phyloP scores from a whole-genome alignment of 2,329 filamentous ascomycete species.

The Penicillium brasilianum region DNA sequence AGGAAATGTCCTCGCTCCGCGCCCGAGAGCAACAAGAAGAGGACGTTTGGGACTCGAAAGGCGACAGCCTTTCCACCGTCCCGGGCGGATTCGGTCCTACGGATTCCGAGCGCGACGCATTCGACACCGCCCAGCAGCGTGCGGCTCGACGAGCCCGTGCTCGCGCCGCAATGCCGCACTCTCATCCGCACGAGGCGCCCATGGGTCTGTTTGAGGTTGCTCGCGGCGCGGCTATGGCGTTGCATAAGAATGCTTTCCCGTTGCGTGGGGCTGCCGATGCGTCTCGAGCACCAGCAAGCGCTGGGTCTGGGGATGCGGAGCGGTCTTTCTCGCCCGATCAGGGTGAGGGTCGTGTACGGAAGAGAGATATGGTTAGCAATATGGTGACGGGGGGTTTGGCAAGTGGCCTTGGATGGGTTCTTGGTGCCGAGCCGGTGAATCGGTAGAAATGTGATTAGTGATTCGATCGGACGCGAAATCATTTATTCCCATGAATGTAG shows the following conservation, averaged over 20 bases:
- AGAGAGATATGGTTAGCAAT: conserved; percentile 64
- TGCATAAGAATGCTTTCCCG: conserved; percentile 56
- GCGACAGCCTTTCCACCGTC: conserved; percentile 49
- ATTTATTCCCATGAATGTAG: background rate
- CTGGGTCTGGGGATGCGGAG: conserved; percentile 17
- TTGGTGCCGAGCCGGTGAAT: conserved; percentile 58
- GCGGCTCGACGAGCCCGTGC: conserved; percentile 39
- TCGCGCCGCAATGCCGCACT: conserved; percentile 31
- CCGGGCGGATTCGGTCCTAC: conserved; percentile 53
- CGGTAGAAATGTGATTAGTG: conserved; percentile 24
- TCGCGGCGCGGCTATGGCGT: conserved; percentile 54
- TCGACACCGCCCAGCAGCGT: conserved; percentile 50
- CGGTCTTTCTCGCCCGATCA: conserved; percentile 26
- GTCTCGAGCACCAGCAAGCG: background rate
- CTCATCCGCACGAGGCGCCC: conserved; percentile 51
- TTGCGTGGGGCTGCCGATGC: conserved; percentile 35
- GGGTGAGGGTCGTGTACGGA: conserved; percentile 48
- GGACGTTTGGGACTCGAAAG: conserved; percentile 62
- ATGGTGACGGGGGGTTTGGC: conserved; percentile 67
- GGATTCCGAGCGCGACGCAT: conserved; percentile 51
- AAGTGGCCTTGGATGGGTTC: conserved; percentile 68
- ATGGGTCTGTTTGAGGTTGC: conserved; percentile 60
- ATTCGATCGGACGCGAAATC: background rate
- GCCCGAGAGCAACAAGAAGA: conserved; percentile 62
- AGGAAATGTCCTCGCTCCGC: conserved; percentile 61